A percentile compares a stretch with the other conserved stretches of the same genome.
Conservation (phyloP, 2,329 filamentous ascomycete species). For the Penicillium verrucosum region DNA sequence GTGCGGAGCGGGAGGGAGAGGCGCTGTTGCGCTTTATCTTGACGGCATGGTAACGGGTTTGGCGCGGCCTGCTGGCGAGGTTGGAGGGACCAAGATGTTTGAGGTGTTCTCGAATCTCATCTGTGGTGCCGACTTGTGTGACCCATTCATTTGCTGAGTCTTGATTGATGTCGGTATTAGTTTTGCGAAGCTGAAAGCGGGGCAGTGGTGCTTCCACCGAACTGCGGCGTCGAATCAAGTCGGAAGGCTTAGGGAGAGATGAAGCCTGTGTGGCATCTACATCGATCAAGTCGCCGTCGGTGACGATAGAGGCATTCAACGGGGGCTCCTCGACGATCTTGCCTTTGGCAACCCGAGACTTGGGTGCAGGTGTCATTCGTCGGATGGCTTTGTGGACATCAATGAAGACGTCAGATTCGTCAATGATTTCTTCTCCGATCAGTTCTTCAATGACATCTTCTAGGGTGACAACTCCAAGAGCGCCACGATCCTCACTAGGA, state of each 20-base stretch:
- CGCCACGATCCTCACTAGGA: conserved; percentile 87
- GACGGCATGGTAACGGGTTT: conserved; percentile 60
- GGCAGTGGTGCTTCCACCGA: conserved; percentile 39
- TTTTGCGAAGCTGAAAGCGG: conserved; percentile 41
- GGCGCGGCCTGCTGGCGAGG: conserved; percentile 56
- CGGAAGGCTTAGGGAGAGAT: conserved; percentile 21
- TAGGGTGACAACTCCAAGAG: conserved; percentile 87
- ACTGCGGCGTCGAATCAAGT: conserved; percentile 29
- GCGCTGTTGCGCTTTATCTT: conserved; percentile 61
- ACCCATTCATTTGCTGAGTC: conserved; percentile 31
- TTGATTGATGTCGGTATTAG: conserved; percentile 28
- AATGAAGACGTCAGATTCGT: conserved; percentile 7
- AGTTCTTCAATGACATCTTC: conserved; percentile 98
- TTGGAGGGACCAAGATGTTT: conserved; percentile 65
- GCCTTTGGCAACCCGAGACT: conserved; percentile 63
- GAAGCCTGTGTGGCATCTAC: conserved; percentile 44
- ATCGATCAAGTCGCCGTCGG: conserved; percentile 42
- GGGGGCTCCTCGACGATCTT: conserved; percentile 51
- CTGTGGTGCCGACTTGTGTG: conserved; percentile 51
- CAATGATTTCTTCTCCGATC: conserved; percentile 79
- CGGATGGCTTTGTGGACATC: conserved; percentile 91
- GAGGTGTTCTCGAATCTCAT: conserved; percentile 58
- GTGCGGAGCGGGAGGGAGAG: conserved; percentile 33
- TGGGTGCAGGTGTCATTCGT: conserved; percentile 78
- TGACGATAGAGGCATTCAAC: conserved; percentile 28